Evolutionary conservation across 139 green algal species (phyloP), one percentile per base, ranked within the genome.

Genomic region (Gonium pectorale): DNA sequence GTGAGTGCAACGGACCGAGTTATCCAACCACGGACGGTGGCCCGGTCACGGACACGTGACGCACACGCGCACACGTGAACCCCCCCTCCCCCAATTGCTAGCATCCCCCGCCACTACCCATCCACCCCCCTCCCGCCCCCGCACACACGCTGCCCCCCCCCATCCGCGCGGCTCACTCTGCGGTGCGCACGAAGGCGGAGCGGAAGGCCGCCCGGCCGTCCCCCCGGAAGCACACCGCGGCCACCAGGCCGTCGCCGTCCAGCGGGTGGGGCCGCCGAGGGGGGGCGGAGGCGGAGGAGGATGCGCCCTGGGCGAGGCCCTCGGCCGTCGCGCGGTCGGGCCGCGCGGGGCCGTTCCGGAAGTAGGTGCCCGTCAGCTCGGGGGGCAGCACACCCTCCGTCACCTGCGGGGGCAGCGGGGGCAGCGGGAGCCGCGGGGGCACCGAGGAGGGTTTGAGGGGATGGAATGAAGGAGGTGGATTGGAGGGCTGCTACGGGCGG

Each of bases 161-260:
- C 54, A 64, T 21, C 54, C 54, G n/a, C 54, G 13, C 15, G n/a
- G 70, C 88, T 75, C 87, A 94, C 91, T 94, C 91, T 44, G 56
- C 43, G 0, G 92, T 94, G 35, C 69, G 67, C 44, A 82, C 81
- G 46, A 75, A 82, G 6, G 60, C 92, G 8, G 87, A 88, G 7
- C 91, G 85, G 41, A 89, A 90, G 66, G 81, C 92, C 5, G 89
- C 92, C 3, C 67, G 66, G 27, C 89, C 91, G 67, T 87, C 79
- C 17, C 75, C 75, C 24, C 77, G 74, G 67, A 93, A 75, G 22
- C 67, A 66, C 26, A 91, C 78, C 40, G 81, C 88, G 21, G 66
- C 40, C 24, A 93, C 79, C 46, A 92, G 84, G 17, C 91, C 92
- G 41, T 93, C 91, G 0, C 88, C 91, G 69, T 95, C 92, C 31